Base-by-base conservation (phyloP, 177 flowering plant species). In the Tripterygium wilfordii region DNA sequence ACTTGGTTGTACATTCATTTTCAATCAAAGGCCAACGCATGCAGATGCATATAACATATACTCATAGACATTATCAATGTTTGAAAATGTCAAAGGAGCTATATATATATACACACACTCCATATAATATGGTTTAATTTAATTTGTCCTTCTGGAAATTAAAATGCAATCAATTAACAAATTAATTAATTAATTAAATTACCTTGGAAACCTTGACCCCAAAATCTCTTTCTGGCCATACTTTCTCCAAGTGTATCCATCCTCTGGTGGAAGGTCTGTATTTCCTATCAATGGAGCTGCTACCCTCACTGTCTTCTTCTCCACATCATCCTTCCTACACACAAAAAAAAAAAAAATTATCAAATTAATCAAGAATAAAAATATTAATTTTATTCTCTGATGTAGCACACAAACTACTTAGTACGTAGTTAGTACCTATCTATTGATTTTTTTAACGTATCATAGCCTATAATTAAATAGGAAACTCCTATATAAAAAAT, bases 161-260 rank as follows among this genome's bases (percentile, higher is more conserved):
- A 30, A 6, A 6, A 30, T 30, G 33, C 33, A 30, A 30, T 30
- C 12, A 30, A 7, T 30, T 30, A 30, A 12, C 7, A 30, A 30
- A 30, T 6, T 7, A 30, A 30, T 30, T 15, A 36, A 36, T 36
- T 15, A 36, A n/a, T n/a, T 4, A n/a, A n/a, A 36, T 42, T 75
- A 85, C 97, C 92, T 75, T 0, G 97, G 94, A 46, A 57, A 84
- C 35, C 16, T 72, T 0, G 80, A 75, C 2, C 77, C 80, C 10
- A 78, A 67, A 1, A 89, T 89, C 58, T 80, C 86, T 45, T 85
- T 85, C 49, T 85, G 88, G 9, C 94, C 94, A 42, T 85, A 89
- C 65, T 89, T 89, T 49, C 89, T 65, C 97, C 97, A 89, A 0
- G 86, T 80, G 51, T 40, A 78, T n/a, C 80, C 82, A 40, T 89